phyloP scores from a whole-genome alignment of 352 stramenopile genomes.

The Elongisporangium senticosum region DNA sequence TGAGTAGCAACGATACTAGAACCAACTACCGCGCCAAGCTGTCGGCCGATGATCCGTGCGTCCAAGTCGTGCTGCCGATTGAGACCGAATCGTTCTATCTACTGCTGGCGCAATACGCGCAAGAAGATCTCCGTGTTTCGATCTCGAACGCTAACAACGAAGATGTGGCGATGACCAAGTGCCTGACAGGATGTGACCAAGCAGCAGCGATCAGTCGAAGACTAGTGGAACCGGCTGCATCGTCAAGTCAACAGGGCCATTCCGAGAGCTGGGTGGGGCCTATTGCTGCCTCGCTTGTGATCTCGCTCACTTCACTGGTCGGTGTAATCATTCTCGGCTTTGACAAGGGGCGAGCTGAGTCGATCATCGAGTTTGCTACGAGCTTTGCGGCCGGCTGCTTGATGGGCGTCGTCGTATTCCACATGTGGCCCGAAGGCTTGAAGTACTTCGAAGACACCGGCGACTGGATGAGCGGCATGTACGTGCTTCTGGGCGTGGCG shows the following conservation, averaged over 20 bases:
- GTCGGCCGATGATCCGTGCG: background rate
- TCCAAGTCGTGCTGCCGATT: constrained; percentile 2
- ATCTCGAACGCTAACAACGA: background rate
- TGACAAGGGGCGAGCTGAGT: constrained; percentile 9
- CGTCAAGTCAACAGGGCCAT: background rate
- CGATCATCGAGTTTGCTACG: constrained; percentile 14
- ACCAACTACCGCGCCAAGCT: constrained; percentile 8
- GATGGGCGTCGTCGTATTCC: constrained; percentile 32
- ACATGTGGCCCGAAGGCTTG: constrained; percentile 28
- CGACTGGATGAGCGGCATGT: constrained; percentile 26
- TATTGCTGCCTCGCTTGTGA: constrained; percentile 12
- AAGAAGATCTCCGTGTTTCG: background rate
- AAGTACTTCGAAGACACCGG: constrained; percentile 20
- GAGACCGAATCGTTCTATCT: background rate
- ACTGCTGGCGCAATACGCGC: constrained; percentile 6
- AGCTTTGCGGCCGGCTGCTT: constrained; percentile 22
- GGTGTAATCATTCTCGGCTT: constrained; percentile 14
- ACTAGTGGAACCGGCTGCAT: background rate
- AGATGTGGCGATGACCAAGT: constrained; percentile 1
- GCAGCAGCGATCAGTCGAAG: background rate
- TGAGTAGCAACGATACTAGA: background rate
- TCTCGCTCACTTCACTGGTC: constrained; percentile 15
- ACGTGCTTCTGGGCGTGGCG: constrained; percentile 20
- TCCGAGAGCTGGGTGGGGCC: constrained; percentile 7
- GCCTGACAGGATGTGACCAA: constrained; percentile 3